These are phyloP conservation scores for Pichia manshurica DNA, from an alignment of 805 yeast species.

Conservation along the genomic window DNA sequence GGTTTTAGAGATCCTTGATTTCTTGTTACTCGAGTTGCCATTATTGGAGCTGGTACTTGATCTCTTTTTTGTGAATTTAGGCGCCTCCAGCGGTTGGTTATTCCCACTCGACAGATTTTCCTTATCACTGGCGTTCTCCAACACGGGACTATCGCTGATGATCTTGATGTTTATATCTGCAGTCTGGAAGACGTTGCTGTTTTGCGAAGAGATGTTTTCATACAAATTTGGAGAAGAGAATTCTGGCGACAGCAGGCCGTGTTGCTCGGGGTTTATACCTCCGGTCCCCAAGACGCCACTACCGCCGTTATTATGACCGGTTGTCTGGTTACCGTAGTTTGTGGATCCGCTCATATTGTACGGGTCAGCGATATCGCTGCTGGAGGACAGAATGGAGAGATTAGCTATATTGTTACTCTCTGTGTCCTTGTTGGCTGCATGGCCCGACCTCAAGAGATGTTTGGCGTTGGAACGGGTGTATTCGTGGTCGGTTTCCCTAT, in stretches of 20 bases:
- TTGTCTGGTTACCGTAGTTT: no score
- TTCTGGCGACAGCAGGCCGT: conserved; percentile 33
- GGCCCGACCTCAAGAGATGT: background rate
- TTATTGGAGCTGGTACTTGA: background rate
- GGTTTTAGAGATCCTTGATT: conserved; percentile 22
- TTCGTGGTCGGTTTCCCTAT: background rate
- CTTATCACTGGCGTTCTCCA: conserved; percentile 8
- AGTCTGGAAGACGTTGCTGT: background rate
- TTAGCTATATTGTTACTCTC: no score
- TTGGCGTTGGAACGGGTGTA: no score
- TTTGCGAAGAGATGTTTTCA: background rate
- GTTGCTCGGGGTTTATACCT: background rate
- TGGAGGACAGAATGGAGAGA: no score
- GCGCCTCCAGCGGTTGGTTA: conserved; percentile 8
- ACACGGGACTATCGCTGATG: conserved; percentile 12
- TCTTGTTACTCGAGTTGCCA: conserved; percentile 10
- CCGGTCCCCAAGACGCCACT: background rate
- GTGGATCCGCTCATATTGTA: no score
- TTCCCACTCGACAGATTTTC: background rate
- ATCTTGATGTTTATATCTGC: conserved; percentile 4
- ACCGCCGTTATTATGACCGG: no score
- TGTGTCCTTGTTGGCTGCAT: background rate
- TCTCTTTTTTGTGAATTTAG: conserved; percentile 14
- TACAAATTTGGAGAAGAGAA: conserved; percentile 44
- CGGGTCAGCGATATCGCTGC: no score